Evolutionary conservation across 2,329 filamentous ascomycete species (phyloP).

Genomic region (Aspergillus sp.): DNA sequence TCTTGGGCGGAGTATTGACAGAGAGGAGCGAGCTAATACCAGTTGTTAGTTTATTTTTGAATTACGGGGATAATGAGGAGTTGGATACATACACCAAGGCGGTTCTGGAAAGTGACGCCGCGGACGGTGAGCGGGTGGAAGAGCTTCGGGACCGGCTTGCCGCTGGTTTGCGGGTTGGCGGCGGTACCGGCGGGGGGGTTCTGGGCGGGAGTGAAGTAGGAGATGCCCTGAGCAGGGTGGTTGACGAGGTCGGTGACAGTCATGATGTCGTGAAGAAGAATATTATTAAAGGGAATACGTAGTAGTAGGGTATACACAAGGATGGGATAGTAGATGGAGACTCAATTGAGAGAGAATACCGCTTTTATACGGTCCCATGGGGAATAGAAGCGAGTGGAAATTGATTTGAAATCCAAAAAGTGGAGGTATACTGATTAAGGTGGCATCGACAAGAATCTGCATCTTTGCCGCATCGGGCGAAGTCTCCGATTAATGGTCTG

Average conservation of each 20-base stretch:
- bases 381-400: neutral
- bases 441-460: neutral
- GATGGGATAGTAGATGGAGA: neutral
- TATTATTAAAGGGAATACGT: too few species aligned
- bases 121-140: constrained; percentile 61
- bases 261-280: neutral
- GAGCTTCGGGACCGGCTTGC: constrained; percentile 54
- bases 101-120: constrained; percentile 62
- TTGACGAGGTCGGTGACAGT: constrained; percentile 34
- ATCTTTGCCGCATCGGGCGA: neutral
- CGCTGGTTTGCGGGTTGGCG: constrained; percentile 44
- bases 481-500: neutral
- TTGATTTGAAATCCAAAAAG: neutral
- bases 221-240: constrained; percentile 43
- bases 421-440: neutral
- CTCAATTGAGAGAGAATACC: neutral
- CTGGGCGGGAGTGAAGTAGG: constrained; percentile 46
- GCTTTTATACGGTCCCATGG: neutral
- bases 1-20: constrained; percentile 69
- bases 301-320: neutral
- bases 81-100: constrained; percentile 20
- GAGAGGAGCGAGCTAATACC: constrained; percentile 56
- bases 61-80: neutral
- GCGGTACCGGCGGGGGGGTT: constrained; percentile 40
- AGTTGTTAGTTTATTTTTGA: too few species aligned